Percentiles rank a stretch among this genome's conserved stretches.
phyloP scores from a whole-genome alignment of 2,329 filamentous ascomycete genomes.

The Cladosporium sp. region DNA sequence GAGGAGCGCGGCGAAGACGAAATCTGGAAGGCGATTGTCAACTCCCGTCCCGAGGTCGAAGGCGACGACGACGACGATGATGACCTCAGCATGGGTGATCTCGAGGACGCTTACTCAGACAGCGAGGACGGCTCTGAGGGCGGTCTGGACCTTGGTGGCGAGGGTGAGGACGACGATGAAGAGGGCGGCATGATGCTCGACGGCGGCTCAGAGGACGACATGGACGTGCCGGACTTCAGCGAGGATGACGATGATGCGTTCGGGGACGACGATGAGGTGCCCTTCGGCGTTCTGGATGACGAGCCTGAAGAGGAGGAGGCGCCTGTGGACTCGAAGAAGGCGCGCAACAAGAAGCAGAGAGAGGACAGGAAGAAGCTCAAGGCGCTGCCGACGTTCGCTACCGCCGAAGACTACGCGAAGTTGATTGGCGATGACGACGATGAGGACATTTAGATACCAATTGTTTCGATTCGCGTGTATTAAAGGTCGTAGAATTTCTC shows the following conservation, averaged over 20 bases:
- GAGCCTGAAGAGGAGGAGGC: conserved; percentile 47
- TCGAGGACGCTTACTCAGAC: conserved; percentile 41
- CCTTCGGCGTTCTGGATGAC: conserved; percentile 56
- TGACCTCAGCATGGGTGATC: conserved; percentile 56
- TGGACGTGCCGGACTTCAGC: conserved; percentile 50
- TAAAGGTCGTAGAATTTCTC: background rate
- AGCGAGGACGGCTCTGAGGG: conserved; percentile 52
- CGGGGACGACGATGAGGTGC: conserved; percentile 55
- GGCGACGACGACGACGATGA: conserved; percentile 62
- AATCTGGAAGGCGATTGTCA: conserved; percentile 88
- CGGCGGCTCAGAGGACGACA: conserved; percentile 53
- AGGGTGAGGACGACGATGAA: conserved; percentile 50
- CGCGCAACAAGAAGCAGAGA: conserved; percentile 48
- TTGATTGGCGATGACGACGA: conserved; percentile 40
- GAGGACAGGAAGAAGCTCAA: conserved; percentile 83
- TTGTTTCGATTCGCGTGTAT: conserved; percentile 6
- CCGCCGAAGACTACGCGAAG: conserved; percentile 88
- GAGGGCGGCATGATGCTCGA: conserved; percentile 48
- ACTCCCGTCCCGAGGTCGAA: conserved; percentile 76
- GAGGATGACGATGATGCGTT: conserved; percentile 45
- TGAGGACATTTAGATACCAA: conserved; percentile 19
- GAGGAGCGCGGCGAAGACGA: conserved; percentile 60
- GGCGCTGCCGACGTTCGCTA: conserved; percentile 88
- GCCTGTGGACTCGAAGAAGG: conserved; percentile 39
- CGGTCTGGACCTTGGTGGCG: conserved; percentile 48